Percentiles rank a stretch among this genome's conserved stretches.
phyloP scores from a whole-genome alignment of 352 stramenopile genomes.

The Globisporangium mamillatum region DNA sequence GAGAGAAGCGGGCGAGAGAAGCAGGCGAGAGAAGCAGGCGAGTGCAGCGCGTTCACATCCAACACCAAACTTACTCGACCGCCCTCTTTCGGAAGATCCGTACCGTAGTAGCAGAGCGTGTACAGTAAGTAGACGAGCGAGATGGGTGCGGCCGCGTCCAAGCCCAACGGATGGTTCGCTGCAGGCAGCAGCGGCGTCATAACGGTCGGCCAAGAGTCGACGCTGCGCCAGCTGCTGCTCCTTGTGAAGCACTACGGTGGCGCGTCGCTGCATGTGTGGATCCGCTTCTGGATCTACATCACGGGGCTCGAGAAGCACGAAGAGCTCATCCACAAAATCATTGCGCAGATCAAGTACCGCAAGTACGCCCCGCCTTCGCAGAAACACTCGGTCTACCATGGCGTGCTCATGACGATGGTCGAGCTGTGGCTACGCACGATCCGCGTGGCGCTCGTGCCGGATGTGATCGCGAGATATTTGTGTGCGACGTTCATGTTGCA shows the following conservation, averaged over 20 bases:
- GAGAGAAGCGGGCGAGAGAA: too few species aligned
- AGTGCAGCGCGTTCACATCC: too few species aligned
- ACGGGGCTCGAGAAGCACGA: conserved; percentile 70
- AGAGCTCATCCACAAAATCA: conserved; percentile 38
- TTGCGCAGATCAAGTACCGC: conserved; percentile 55
- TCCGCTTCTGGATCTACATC: conserved; percentile 79
- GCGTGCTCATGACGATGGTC: conserved; percentile 58
- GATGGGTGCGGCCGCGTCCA: conserved; percentile 13
- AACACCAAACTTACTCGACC: too few species aligned
- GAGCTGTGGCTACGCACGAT: conserved; percentile 74
- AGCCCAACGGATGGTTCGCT: not conserved
- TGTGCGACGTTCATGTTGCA: conserved; percentile 75
- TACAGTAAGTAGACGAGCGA: not conserved
- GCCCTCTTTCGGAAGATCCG: not conserved
- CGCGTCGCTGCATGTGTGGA: conserved; percentile 44
- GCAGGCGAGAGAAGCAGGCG: too few species aligned
- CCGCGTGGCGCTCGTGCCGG: conserved; percentile 65
- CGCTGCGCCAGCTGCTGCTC: conserved; percentile 15
- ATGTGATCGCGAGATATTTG: conserved; percentile 78
- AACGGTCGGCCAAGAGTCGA: not conserved
- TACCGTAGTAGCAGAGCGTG: too few species aligned
- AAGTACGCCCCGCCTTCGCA: conserved; percentile 26
- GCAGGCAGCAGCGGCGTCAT: not conserved
- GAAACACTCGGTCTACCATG: conserved; percentile 39
- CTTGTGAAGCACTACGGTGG: conserved; percentile 25